Base-by-base conservation (phyloP, 1,284 basidiomycete genomes). In the Mycena sp. region DNA sequence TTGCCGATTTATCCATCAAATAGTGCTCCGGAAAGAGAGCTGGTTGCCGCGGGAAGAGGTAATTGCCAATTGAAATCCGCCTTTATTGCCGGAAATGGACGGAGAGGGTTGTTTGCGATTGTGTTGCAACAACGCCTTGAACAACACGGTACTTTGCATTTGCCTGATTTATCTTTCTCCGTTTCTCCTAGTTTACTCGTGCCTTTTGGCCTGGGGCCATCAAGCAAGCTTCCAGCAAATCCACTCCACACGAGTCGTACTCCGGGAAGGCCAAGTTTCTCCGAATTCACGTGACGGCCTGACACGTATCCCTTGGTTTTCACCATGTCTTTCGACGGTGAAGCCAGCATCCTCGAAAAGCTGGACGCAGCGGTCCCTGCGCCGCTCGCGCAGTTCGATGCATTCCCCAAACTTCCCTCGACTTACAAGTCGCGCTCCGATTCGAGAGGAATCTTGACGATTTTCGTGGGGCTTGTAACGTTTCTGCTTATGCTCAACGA, bases 391-490 rank as follows among this genome's bases (percentile, higher is more conserved):
- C 71, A 86, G 68, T 91, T 93, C 78, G 92, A 94, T 80, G 94
- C 94, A 0, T 95, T 95, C 72, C 93, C 94, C 50, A 96, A 98
- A 77, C 83, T 96, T 6, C 93, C 94, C 26, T 86, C 93, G 14
- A 91, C 93, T 0, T 99, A 98, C 85, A 94, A 92, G 70, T 78
- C 90, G 23, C 89, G 92, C 60, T 95, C 95, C 2, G 89, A 92
- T 67, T 88, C 91, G 19, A 91, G 97, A 49, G 97, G 97, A 1
- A 85, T 97, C 72, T 80, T 97, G 72, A 99, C 97, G 6, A 73
- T 98, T 66, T 81, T 96, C 55, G 89, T 98, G 25, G 81, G 83
- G 2, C 65, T 92, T 17, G 71, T 95, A 48, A 91, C 94, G 17
- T 81, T 93, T 55, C 69, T 94, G 37, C 85, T 96, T 28, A 83